Evolutionary conservation across 495 filamentous ascomycete species (phyloP).

Genomic region (Daldinia childiae): DNA sequence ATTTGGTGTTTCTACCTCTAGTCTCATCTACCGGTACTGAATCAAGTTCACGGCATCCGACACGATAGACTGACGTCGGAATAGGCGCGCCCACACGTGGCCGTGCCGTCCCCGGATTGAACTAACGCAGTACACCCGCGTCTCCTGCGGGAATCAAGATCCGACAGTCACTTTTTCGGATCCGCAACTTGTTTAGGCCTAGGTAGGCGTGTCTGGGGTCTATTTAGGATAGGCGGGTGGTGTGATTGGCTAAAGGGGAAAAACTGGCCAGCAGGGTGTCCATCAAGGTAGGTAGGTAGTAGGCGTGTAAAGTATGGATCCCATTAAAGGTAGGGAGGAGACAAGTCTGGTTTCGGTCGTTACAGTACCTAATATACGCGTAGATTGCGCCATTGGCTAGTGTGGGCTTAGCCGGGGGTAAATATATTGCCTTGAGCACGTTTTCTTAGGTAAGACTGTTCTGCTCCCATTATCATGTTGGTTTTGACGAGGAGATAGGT

Average conservation of each 20-base stretch:
- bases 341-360: background rate
- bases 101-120: conserved; percentile 6
- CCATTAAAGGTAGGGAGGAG: background rate
- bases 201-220: background rate
- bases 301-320: too few species aligned
- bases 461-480: background rate
- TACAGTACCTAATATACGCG: conserved; percentile 11
- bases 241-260: conserved; percentile 31
- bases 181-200: conserved; percentile 9
- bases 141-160: conserved; percentile 9
- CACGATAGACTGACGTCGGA: conserved; percentile 26
- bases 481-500: background rate
- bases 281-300: conserved; percentile 29
- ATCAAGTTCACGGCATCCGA: background rate
- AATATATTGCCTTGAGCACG: conserved; percentile 39
- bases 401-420: conserved; percentile 26
- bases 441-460: conserved; percentile 19
- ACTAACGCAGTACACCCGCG: conserved; percentile 36
- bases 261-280: conserved; percentile 36
- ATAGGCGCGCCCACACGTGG: conserved; percentile 33
- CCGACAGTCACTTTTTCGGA: background rate
- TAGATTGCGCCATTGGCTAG: conserved; percentile 24
- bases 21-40: too few species aligned
- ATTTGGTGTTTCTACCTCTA: too few species aligned
- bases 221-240: conserved; percentile 2